These are phyloP conservation scores for Phytopythium litorale DNA, from an alignment of 352 stramenopile species.

Conservation along the genomic window DNA sequence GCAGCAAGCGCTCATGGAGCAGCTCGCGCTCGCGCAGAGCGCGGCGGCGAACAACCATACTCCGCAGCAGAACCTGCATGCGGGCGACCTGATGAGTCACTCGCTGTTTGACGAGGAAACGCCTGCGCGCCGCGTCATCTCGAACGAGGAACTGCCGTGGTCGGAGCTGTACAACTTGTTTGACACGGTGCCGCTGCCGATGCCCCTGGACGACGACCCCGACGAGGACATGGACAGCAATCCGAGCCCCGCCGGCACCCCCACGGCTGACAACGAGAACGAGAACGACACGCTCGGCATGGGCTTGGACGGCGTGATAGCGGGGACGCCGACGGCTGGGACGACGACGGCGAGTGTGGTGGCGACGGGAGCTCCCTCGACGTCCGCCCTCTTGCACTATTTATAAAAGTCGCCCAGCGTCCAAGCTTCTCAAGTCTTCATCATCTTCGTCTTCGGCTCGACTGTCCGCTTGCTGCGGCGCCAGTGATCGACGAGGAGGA, in stretches of 20 bases:
- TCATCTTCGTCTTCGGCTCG: too few species aligned
- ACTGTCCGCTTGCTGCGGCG: too few species aligned
- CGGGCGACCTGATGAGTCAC: constrained; percentile 52
- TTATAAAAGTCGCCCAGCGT: constrained; percentile 30
- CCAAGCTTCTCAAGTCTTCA: too few species aligned
- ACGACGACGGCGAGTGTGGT: constrained; percentile 10
- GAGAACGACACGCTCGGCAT: neutral
- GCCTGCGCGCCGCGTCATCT: constrained; percentile 54
- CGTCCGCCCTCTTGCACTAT: constrained; percentile 55
- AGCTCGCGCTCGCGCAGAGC: constrained; percentile 6
- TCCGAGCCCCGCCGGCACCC: constrained; percentile 25
- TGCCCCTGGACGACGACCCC: constrained; percentile 37
- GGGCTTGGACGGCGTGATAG: neutral
- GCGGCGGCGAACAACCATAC: constrained; percentile 13
- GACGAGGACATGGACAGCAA: constrained; percentile 53
- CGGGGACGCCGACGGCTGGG: constrained; percentile 12
- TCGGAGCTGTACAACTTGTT: constrained; percentile 84
- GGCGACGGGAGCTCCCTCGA: constrained; percentile 11
- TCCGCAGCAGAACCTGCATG: constrained; percentile 22
- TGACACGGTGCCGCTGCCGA: constrained; percentile 41
- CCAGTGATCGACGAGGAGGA: too few species aligned
- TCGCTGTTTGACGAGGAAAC: constrained; percentile 60
- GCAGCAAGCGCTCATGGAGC: constrained; percentile 24
- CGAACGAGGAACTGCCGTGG: constrained; percentile 72
- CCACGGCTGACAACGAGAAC: constrained; percentile 2